Evolutionary conservation across 1,284 basidiomycete genomes (phyloP).

Genomic region (Salmacisia buchloeana): DNA sequence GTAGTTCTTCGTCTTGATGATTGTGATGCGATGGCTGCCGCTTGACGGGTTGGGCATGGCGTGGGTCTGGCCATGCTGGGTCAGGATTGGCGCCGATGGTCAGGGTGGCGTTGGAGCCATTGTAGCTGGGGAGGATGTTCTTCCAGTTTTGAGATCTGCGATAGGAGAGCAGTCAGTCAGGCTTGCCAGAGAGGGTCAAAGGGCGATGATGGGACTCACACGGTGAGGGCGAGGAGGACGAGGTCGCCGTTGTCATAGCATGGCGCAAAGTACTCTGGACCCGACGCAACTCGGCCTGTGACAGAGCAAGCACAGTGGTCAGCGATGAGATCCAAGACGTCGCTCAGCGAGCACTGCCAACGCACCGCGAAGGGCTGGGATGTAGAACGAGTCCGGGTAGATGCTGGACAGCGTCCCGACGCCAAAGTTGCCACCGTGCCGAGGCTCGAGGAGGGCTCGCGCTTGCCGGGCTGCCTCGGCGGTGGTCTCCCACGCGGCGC

Average conservation of each 20-base stretch:
- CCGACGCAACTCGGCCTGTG: conserved; percentile 11
- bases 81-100: conserved; percentile 34
- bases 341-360: conserved; percentile 11
- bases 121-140: conserved; percentile 26
- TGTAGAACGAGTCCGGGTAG: conserved; percentile 22
- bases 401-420: conserved; percentile 32
- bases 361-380: conserved; percentile 21
- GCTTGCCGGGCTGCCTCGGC: conserved; percentile 18
- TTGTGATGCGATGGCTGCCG: too few species aligned
- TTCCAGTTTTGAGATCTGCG: conserved; percentile 41
- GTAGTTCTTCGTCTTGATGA: neutral
- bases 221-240: conserved; percentile 42
- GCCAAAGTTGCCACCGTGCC: conserved; percentile 25
- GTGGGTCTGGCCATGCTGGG: conserved; percentile 27
- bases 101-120: conserved; percentile 27
- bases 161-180: neutral
- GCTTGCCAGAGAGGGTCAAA: neutral
- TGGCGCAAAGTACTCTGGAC: conserved; percentile 46
- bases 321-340: conserved; percentile 5
- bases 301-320: conserved; percentile 1
- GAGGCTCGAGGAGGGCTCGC: conserved; percentile 23
- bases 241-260: conserved; percentile 40
- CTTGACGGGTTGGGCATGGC: too few species aligned
- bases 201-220: conserved; percentile 16
- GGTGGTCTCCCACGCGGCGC: neutral